Percentiles rank a stretch among this genome's conserved stretches.
Conservation (phyloP, 305 asterid genomes). For the Ajuga reptans region DNA sequence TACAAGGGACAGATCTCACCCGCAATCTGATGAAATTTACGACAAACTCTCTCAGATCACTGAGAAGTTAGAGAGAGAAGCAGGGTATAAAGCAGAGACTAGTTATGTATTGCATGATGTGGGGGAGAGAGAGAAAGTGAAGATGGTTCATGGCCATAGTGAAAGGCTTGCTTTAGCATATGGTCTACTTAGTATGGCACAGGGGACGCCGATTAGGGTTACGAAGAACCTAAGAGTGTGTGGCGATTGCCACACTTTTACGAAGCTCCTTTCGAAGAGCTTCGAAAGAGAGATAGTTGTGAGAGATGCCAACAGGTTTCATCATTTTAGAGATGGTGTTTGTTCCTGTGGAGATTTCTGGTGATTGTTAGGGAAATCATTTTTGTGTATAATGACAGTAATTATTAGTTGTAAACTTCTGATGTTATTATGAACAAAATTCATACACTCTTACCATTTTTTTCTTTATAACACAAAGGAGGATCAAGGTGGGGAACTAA, state of each 20-base stretch:
- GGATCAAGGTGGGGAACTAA: background rate
- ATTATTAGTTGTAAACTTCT: background rate
- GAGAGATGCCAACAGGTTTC: conserved; percentile 73
- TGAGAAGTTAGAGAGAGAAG: conserved; percentile 45
- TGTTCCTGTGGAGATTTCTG: conserved; percentile 90
- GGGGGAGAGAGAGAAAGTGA: conserved; percentile 51
- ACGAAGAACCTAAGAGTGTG: conserved; percentile 79
- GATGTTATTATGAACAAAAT: background rate
- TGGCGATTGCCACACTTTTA: conserved; percentile 65
- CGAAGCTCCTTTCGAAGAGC: conserved; percentile 53
- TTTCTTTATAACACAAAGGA: background rate
- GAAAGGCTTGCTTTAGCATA: conserved; percentile 79
- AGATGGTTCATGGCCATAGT: conserved; percentile 62
- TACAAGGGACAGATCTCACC: conserved; percentile 70
- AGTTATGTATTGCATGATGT: conserved; percentile 53
- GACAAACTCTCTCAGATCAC: conserved; percentile 42
- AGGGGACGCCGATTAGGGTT: conserved; percentile 41
- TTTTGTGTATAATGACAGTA: background rate
- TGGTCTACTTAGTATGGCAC: conserved; percentile 43
- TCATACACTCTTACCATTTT: background rate
- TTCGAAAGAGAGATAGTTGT: conserved; percentile 53
- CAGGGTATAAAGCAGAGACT: conserved; percentile 61
- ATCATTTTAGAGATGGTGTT: conserved; percentile 60
- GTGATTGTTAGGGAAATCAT: conserved; percentile 29
- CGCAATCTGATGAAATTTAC: conserved; percentile 41